A percentile compares a stretch with the other conserved stretches of the same genome.
Evolutionary conservation across 768 basidiomycete genomes (phyloP).

Genomic region (Boletus pseudo-olivaceus): DNA sequence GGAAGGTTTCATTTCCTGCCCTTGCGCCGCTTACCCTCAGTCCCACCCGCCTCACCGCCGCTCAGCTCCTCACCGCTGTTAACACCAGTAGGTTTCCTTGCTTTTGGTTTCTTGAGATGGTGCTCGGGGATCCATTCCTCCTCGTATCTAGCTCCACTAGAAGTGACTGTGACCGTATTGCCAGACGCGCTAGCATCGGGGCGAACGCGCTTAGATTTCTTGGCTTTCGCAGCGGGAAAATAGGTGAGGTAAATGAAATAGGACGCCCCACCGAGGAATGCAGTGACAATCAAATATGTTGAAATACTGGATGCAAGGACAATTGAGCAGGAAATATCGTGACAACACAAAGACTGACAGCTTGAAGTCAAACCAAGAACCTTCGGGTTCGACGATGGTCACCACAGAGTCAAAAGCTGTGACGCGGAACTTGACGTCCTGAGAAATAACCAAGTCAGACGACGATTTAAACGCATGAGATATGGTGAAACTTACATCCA

Average conservation of each 20-base stretch:
- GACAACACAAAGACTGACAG: conserved; percentile 50
- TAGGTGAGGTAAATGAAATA: conserved; percentile 69
- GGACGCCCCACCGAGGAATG: conserved; percentile 55
- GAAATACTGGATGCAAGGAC: conserved; percentile 40
- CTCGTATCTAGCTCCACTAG: conserved; percentile 63
- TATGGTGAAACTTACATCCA: conserved; percentile 45
- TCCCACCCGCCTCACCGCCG: conserved; percentile 59
- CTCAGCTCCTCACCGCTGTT: conserved; percentile 68
- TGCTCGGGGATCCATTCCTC: conserved; percentile 95
- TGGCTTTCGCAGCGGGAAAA: conserved; percentile 56
- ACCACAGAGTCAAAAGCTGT: conserved; percentile 73
- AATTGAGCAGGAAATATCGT: conserved; percentile 1
- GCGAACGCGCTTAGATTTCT: conserved; percentile 44
- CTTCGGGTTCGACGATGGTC: conserved; percentile 74
- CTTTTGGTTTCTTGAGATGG: conserved; percentile 68
- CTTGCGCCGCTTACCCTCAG: conserved; percentile 47
- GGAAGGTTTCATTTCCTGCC: conserved; percentile 44
- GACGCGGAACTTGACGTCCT: conserved; percentile 61
- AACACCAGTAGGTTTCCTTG: conserved; percentile 42
- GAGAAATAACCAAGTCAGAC: background rate
- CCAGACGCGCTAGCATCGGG: conserved; percentile 52
- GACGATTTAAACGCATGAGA: background rate
- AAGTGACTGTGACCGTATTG: conserved; percentile 58
- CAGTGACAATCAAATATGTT: conserved; percentile 68
- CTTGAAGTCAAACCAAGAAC: conserved; percentile 75